These are phyloP conservation scores for Candida quercuum DNA, from an alignment of 805 yeast species.

Conservation along the genomic window DNA sequence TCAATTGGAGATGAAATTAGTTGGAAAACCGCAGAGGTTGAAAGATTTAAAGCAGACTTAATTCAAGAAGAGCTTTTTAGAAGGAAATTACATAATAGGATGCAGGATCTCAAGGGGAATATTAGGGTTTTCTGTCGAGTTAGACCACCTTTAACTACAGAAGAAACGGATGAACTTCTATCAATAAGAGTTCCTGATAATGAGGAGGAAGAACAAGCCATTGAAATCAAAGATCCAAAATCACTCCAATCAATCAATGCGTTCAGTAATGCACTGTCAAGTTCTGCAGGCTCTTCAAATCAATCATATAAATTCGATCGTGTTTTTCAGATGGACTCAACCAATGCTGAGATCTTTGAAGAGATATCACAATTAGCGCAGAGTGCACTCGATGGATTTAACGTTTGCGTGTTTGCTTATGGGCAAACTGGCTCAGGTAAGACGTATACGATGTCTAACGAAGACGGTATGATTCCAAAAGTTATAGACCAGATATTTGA, in stretches of 20 bases:
- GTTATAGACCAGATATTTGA: slow-evolving; percentile 69
- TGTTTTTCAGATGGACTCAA: slow-evolving; percentile 51
- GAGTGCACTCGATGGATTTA: slow-evolving; percentile 80
- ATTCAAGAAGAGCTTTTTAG: slow-evolving; percentile 50
- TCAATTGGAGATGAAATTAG: background rate
- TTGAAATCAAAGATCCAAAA: slow-evolving; percentile 15
- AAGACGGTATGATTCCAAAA: slow-evolving; percentile 77
- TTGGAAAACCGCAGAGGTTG: slow-evolving; percentile 26
- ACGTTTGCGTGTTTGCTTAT: slow-evolving; percentile 92
- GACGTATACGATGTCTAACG: slow-evolving; percentile 80
- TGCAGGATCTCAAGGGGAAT: slow-evolving; percentile 88
- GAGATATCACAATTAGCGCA: slow-evolving; percentile 86
- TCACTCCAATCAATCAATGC: background rate
- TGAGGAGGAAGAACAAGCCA: slow-evolving; percentile 23
- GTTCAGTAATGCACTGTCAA: slow-evolving; percentile 1
- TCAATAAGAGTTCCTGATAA: slow-evolving; percentile 28
- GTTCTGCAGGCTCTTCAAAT: slow-evolving; percentile 4
- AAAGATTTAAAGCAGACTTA: slow-evolving; percentile 31
- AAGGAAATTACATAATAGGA: slow-evolving; percentile 59
- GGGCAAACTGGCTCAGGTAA: slow-evolving; percentile 98
- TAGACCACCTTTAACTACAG: slow-evolving; percentile 46
- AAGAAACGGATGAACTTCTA: slow-evolving; percentile 20
- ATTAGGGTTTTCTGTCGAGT: slow-evolving; percentile 87
- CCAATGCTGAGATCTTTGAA: slow-evolving; percentile 65
- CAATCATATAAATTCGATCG: slow-evolving; percentile 67